Base-by-base conservation (phyloP, 1,284 basidiomycete species). In the Trametes hirsuta region DNA sequence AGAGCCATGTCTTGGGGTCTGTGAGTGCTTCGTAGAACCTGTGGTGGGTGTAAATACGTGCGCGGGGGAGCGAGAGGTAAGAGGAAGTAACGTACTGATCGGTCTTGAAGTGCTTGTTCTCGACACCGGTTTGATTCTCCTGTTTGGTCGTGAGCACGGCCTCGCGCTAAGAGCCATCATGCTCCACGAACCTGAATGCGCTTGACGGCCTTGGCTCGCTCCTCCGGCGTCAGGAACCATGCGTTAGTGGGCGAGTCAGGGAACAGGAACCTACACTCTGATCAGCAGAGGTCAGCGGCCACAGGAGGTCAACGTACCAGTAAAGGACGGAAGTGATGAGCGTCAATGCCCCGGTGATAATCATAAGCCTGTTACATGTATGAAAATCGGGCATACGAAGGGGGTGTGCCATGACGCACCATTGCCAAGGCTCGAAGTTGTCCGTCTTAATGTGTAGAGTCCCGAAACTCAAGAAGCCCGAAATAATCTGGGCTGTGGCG, bases 1-100 rank as follows among this genome's bases (percentile, higher is more conserved):
- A 90, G 46, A 86, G 75, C 85, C 85, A 88, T 0, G 85, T 88
- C 72, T 90, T 91, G 12, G 87, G 84, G 68, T 91, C 89, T 2
- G 66, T 62, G 0, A 91, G 71, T 0, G 87, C 83, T 69, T 92
- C 90, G 46, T 85, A 80, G 77, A 91, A 80, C 67, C 86, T 87
- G 60, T 0, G 6, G 12, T 11, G 12, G 9, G 18, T 12, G 25
- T 11, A 39, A n/a, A 9, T 2, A 21, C 10, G 21, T 30, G 30
- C 21, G 21, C 22, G 22, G n/a, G 8, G 37, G 34, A 14, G n/a
- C 2, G 6, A 12, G 1, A 6, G n/a, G 34, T 34, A 34, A 14
- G 18, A 35, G 18, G 37, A 40, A 8, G n/a, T 8, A 4, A 67
- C 86, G 59, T 62, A 90, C 73, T 77, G 75, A 6, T 76, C 73